These are phyloP conservation scores for Rhododendron simsii DNA, from an alignment of 148 eudicot species.

Conservation along the genomic window DNA sequence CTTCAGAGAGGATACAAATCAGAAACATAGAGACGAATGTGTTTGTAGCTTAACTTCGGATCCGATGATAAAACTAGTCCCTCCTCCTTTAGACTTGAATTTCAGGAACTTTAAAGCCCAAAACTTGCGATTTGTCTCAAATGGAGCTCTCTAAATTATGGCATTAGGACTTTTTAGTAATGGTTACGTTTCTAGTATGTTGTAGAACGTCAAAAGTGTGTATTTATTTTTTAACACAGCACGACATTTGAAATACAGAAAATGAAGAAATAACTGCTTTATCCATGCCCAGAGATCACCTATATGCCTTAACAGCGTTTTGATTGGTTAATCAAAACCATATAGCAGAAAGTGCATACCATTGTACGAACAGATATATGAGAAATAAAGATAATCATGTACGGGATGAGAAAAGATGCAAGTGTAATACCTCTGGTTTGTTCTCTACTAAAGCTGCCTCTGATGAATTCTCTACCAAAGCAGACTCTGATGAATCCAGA, in stretches of 20 bases:
- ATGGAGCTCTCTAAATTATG: neutral
- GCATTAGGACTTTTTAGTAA: neutral
- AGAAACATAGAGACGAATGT: neutral
- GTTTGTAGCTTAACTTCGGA: neutral
- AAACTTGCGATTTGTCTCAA: neutral
- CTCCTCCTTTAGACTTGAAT: neutral
- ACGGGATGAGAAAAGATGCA: neutral
- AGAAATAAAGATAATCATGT: neutral
- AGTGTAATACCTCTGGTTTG: slow-evolving; percentile 33
- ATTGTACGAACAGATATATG: neutral
- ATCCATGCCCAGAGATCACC: neutral
- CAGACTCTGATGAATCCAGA: slow-evolving; percentile 25
- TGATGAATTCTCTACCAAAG: neutral
- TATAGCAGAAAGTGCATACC: neutral
- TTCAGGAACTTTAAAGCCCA: neutral
- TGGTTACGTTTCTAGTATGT: neutral
- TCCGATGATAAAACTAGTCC: neutral
- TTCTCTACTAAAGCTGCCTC: slow-evolving; percentile 18
- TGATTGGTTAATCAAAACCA: neutral
- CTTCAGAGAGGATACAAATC: neutral
- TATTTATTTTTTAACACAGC: neutral
- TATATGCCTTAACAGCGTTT: neutral
- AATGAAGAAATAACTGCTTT: neutral
- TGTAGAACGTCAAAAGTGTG: neutral
- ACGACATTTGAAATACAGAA: neutral